Base-by-base conservation (phyloP, 306 rosid species). In the Vigna hirtella region DNA sequence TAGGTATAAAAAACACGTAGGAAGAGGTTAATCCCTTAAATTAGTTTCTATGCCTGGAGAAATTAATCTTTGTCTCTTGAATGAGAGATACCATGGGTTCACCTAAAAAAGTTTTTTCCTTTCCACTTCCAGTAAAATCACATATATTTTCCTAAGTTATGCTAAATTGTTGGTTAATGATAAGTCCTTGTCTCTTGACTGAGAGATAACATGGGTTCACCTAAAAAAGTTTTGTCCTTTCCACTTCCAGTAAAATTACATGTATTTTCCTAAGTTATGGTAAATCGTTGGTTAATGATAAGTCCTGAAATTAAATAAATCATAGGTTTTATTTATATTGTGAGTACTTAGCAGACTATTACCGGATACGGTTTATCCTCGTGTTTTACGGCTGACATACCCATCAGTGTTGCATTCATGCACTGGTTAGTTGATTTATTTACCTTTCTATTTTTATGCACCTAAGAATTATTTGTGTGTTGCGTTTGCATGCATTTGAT, bases 241-340 rank as follows among this genome's bases (percentile, higher is more conserved):
- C 32, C 45, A 20, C 45, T 3, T 20, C 34, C 55, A 18, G 14
- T 43, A 57, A 32, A 57, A 24, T 24, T 15, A 20, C 52, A 17
- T 66, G 2, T 57, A 40, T 32, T 47, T 69, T 48, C 64, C 45
- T 36, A 47, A 45, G 66, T 77, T 13, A 53, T 69, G 72, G n/a
- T 64, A 45, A 67, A 51, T 32, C 32, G 17, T 43, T 58, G 36
- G 48, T 67, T 26, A 58, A 38, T 48, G 66, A 63, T 20, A 12
- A 58, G 59, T 20, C 52, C 32, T 15, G 26, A 49, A 6, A 7
- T 32, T 76, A 34, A 43, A 2, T 34, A 30, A 5, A 12, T 14
- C 51, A 34, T 65, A 5, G 40, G 28, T 51, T 75, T n/a, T 75
- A 45, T 42, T 51, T 48, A n/a, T 13, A 1, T 36, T 58, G 0